These are phyloP conservation scores for Myrmaecium sp. DNA, from an alignment of 2,329 filamentous ascomycete species.

Conservation along the genomic window DNA sequence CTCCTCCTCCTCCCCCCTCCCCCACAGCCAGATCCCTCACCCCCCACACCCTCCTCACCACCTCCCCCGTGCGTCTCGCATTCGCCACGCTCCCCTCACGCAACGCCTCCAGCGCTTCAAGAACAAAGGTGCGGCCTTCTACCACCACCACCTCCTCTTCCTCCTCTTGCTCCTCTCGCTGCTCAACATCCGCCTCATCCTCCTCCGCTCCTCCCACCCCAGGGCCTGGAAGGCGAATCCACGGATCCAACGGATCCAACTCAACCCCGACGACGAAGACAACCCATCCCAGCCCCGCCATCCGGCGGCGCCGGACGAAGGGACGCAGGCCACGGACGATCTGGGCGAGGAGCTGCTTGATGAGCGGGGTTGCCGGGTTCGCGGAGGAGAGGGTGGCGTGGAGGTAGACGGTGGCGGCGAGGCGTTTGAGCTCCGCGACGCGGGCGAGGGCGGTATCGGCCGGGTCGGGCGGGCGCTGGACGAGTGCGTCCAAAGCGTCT, in stretches of 20 bases:
- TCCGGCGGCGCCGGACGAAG: slow-evolving; percentile 16
- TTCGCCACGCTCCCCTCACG: slow-evolving; percentile 25
- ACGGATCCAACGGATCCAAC: slow-evolving; percentile 14
- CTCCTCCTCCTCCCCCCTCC: slow-evolving; percentile 7
- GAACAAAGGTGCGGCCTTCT: slow-evolving; percentile 22
- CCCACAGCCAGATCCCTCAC: slow-evolving; percentile 20
- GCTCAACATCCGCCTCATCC: slow-evolving; percentile 18
- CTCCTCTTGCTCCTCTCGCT: slow-evolving; percentile 6
- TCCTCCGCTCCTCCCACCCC: too few relatives aligned
- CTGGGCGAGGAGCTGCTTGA: slow-evolving; percentile 19
- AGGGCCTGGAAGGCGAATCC: too few relatives aligned
- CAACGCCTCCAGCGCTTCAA: slow-evolving; percentile 25
- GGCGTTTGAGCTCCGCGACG: slow-evolving; percentile 26
- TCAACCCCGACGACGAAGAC: slow-evolving; percentile 29
- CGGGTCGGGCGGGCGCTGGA: slow-evolving; percentile 16
- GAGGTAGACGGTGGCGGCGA: slow-evolving; percentile 28
- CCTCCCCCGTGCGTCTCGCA: slow-evolving; percentile 26
- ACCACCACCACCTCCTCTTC: too few relatives aligned
- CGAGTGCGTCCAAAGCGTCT: slow-evolving; percentile 15
- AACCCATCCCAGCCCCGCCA: slow-evolving; percentile 24
- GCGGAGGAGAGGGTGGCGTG: slow-evolving; percentile 29
- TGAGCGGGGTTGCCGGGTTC: slow-evolving; percentile 21
- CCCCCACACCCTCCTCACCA: slow-evolving; percentile 32
- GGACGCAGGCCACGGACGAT: too few relatives aligned
- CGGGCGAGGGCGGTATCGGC: slow-evolving; percentile 17